A percentile compares a stretch with the other conserved stretches of the same genome.
Conservation (phyloP, 2,329 filamentous ascomycete genomes). For the Aspergillus sp. region DNA sequence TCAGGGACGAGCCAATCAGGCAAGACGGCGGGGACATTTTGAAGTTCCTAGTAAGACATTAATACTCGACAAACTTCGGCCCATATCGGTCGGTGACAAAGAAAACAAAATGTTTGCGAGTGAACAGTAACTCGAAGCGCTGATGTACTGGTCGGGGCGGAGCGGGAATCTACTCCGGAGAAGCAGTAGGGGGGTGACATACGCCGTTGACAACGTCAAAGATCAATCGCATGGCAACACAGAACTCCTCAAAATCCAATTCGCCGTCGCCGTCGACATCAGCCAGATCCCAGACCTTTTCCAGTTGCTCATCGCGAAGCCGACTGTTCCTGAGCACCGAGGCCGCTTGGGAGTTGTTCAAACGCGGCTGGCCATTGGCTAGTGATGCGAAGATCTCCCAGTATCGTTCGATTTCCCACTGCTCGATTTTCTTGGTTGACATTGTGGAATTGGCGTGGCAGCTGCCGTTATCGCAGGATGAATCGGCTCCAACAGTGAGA, state of each 20-base stretch:
- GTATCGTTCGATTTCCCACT: conserved; percentile 74
- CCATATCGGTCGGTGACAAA: neutral
- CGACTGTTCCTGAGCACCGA: conserved; percentile 72
- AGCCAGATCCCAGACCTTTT: conserved; percentile 93
- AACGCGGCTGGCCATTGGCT: conserved; percentile 61
- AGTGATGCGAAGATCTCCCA: conserved; percentile 77
- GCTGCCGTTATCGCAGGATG: conserved; percentile 4
- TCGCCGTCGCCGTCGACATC: conserved; percentile 98
- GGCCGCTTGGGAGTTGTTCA: conserved; percentile 69
- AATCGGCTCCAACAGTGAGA: conserved; percentile 13
- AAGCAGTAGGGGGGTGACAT: conserved; percentile 34
- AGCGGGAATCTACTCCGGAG: neutral
- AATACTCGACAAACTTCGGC: neutral
- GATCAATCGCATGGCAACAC: conserved; percentile 96
- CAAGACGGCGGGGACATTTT: conserved; percentile 78
- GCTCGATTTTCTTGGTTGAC: conserved; percentile 59
- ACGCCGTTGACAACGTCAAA: conserved; percentile 97
- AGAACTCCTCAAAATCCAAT: conserved; percentile 99
- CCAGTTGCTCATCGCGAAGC: conserved; percentile 79
- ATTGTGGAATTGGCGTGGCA: conserved; percentile 25
- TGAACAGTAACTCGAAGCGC: neutral
- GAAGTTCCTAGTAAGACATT: conserved; percentile 65
- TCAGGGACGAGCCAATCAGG: conserved; percentile 98
- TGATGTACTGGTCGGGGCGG: neutral
- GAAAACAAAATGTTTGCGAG: neutral